Base-by-base conservation (phyloP, 495 filamentous ascomycete genomes). In the Daldinia concentrica region DNA sequence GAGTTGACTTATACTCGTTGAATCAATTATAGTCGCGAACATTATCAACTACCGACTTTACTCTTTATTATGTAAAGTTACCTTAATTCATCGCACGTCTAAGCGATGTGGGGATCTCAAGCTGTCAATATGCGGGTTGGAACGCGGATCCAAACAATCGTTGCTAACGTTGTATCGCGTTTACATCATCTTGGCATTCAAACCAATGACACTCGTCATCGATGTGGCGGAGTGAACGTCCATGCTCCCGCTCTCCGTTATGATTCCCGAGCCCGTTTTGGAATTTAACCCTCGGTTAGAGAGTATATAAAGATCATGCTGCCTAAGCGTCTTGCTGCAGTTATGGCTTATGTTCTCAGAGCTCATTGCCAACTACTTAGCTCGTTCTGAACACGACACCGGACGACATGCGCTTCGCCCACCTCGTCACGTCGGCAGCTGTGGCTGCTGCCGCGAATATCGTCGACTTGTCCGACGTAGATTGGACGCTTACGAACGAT, bases 401-500 rank as follows among this genome's bases (percentile, higher is more conserved):
- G n/a, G 51, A 30, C 39, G 50, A 36, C 12, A 72, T 73, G 70
- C 29, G 34, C 41, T 43, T 22, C 17, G 30, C 48, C 19, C 2
- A 57, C 52, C 15, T 73, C 17, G 15, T 39, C 9, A 30, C 57
- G 54, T 63, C 55, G 9, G 62, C 62, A 19, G 50, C 59, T 37
- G 29, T 59, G 9, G 68, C 43, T 56, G 69, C 62, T 12, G 65
- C 64, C 9, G 63, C 37, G 39, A 78, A 80, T 58, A 74, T 90
- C 19, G 67, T 86, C 34, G 83, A 89, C 45, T 76, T 91, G 17
- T 84, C 85, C 51, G 79, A 79, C 0, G 78, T 82, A 60, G 64
- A 77, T 52, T 91, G 89, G 89, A 88, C 83, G 0, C 77, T 91
- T 12, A 82, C 81, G 15, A 88, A 83, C 65, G 74, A 79, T 19